Percentiles rank a stretch among this genome's conserved stretches.
These are phyloP conservation scores for Holtermannia corniformis DNA, from an alignment of 768 basidiomycete species.

Conservation along the genomic window DNA sequence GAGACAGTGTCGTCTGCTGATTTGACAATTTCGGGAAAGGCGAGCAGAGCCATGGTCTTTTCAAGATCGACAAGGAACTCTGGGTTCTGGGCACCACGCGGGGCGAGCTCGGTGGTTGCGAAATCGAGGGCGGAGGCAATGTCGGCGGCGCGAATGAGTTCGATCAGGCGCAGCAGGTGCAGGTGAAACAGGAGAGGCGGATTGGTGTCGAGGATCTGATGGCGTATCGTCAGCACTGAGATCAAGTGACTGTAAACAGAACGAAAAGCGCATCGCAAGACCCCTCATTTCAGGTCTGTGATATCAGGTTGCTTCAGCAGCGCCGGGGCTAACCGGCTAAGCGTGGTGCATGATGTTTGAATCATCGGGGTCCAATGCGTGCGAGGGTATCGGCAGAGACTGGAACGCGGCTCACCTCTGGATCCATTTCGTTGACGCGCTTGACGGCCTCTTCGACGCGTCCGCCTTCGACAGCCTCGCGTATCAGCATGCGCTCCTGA, in stretches of 20 bases:
- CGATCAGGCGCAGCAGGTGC: conserved; percentile 91
- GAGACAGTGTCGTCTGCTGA: conserved; percentile 24
- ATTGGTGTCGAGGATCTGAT: conserved; percentile 91
- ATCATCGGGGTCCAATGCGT: conserved; percentile 51
- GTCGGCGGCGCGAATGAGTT: conserved; percentile 74
- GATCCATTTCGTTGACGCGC: conserved; percentile 89
- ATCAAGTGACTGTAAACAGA: neutral
- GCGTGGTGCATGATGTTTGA: conserved; percentile 98
- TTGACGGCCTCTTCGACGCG: conserved; percentile 92
- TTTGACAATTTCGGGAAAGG: conserved; percentile 43
- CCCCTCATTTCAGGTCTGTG: conserved; percentile 44
- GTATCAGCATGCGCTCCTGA: conserved; percentile 86
- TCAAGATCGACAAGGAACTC: conserved; percentile 88
- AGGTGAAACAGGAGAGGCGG: conserved; percentile 88
- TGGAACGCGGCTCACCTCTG: conserved; percentile 62
- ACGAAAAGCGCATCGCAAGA: conserved; percentile 7
- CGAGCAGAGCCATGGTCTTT: conserved; percentile 82
- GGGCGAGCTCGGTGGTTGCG: conserved; percentile 87
- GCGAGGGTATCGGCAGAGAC: neutral
- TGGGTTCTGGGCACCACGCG: conserved; percentile 86
- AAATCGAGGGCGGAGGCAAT: conserved; percentile 74
- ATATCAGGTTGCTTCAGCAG: conserved; percentile 75
- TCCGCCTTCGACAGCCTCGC: conserved; percentile 85
- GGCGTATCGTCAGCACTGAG: neutral
- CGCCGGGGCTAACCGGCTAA: conserved; percentile 60